These are phyloP conservation scores for Suillus plorans DNA, from an alignment of 768 basidiomycete species.

Conservation along the genomic window DNA sequence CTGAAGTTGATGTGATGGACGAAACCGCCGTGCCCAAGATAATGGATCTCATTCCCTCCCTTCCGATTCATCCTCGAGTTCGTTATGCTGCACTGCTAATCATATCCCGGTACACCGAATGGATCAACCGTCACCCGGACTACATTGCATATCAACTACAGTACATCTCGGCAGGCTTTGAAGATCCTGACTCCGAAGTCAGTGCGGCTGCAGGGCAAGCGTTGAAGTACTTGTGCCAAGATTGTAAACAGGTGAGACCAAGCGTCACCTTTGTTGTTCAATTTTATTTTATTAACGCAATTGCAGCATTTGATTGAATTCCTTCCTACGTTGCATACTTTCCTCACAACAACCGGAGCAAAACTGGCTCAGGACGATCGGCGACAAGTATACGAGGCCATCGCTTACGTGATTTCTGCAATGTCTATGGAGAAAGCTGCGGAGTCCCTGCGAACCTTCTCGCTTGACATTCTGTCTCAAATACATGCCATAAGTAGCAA, in stretches of 20 bases:
- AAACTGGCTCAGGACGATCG: constrained; percentile 86
- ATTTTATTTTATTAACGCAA: constrained; percentile 10
- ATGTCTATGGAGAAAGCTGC: constrained; percentile 92
- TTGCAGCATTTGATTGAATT: constrained; percentile 85
- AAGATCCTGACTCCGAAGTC: constrained; percentile 77
- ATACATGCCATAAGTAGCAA: constrained; percentile 66
- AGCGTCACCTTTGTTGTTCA: background rate
- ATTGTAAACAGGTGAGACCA: constrained; percentile 77
- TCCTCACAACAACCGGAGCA: constrained; percentile 75
- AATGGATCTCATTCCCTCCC: constrained; percentile 88
- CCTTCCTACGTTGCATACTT: constrained; percentile 87
- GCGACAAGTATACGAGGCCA: constrained; percentile 92
- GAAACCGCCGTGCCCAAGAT: constrained; percentile 90
- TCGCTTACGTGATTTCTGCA: constrained; percentile 90
- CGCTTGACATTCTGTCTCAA: constrained; percentile 76
- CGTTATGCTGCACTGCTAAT: constrained; percentile 95
- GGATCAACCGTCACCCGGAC: constrained; percentile 87
- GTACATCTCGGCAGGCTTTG: constrained; percentile 92
- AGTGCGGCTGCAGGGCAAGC: constrained; percentile 94
- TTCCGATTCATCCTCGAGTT: constrained; percentile 87
- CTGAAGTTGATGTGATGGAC: constrained; percentile 82
- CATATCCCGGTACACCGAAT: constrained; percentile 94
- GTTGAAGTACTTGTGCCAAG: constrained; percentile 94
- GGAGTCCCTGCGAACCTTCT: constrained; percentile 82
- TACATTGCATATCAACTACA: constrained; percentile 85